phyloP scores from a whole-genome alignment of 495 filamentous ascomycete species.

The Annulohypoxylon stygium region DNA sequence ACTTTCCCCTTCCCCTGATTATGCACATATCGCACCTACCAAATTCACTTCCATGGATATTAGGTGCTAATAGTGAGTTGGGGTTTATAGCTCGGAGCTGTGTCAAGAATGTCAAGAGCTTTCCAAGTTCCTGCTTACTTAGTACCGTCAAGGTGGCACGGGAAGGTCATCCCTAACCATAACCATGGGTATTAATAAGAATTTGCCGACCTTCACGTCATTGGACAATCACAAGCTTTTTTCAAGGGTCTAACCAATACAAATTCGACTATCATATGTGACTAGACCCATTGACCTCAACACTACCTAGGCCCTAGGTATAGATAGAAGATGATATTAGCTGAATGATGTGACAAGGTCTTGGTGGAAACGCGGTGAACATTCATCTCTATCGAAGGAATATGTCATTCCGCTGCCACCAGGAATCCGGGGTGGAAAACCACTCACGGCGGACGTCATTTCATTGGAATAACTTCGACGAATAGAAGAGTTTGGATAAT shows the following conservation, averaged over 20 bases:
- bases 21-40: background rate
- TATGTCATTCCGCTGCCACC: slow-evolving; percentile 8
- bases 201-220: slow-evolving; percentile 11
- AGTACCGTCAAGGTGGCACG: background rate
- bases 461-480: slow-evolving; percentile 17
- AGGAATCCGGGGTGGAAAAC: slow-evolving; percentile 10
- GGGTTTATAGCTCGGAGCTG: too few relatives aligned
- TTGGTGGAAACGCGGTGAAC: slow-evolving; percentile 35
- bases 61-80: too few relatives aligned
- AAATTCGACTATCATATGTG: slow-evolving; percentile 16
- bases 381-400: slow-evolving; percentile 8
- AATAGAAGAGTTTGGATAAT: slow-evolving; percentile 26
- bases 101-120: background rate
- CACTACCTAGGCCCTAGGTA: background rate
- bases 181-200: background rate
- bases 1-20: background rate
- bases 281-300: slow-evolving; percentile 17
- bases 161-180: too few relatives aligned
- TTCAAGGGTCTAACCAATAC: slow-evolving; percentile 28
- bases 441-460: slow-evolving; percentile 23
- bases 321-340: background rate
- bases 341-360: slow-evolving; percentile 4
- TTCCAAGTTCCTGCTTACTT: background rate
- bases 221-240: slow-evolving; percentile 24
- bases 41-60: background rate